A percentile compares a stretch with the other conserved stretches of the same genome.
phyloP scores from a whole-genome alignment of 441 rosid genomes.

The Erodium moschatum region DNA sequence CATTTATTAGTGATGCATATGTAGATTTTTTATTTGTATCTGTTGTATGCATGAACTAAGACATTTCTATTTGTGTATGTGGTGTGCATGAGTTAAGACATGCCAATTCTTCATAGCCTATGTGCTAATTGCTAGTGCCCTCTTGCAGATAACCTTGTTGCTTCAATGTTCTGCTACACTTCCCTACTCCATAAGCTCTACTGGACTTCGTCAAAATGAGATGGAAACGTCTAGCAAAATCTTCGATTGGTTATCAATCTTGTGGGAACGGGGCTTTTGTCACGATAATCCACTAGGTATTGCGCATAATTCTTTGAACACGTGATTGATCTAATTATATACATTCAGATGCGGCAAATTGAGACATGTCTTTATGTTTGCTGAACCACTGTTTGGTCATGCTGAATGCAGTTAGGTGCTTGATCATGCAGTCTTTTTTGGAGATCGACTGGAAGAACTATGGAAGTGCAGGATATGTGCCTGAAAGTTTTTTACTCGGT shows the following conservation, averaged over 20 bases:
- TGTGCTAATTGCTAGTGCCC: slow-evolving; percentile 20
- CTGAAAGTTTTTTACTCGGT: slow-evolving; percentile 68
- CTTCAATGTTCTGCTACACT: slow-evolving; percentile 49
- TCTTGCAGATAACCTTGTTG: slow-evolving; percentile 58
- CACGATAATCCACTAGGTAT: slow-evolving; percentile 93
- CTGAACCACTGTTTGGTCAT: slow-evolving; percentile 18
- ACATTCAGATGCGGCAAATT: neutral
- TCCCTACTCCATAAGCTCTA: slow-evolving; percentile 39
- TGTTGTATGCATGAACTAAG: neutral
- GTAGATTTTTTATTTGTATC: neutral
- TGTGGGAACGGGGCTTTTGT: slow-evolving; percentile 77
- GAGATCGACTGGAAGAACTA: slow-evolving; percentile 62
- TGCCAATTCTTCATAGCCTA: slow-evolving; percentile 9
- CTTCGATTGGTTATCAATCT: slow-evolving; percentile 69
- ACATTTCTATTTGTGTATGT: neutral
- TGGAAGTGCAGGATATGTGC: slow-evolving; percentile 50
- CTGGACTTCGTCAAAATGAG: slow-evolving; percentile 29
- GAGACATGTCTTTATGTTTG: slow-evolving; percentile 4
- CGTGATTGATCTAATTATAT: slow-evolving; percentile 10
- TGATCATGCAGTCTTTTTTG: slow-evolving; percentile 84
- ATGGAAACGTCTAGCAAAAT: slow-evolving; percentile 36
- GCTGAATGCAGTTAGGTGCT: slow-evolving; percentile 73
- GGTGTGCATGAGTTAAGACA: slow-evolving; percentile 4
- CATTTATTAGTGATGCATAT: neutral
- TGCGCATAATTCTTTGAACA: slow-evolving; percentile 18